Base-by-base conservation (phyloP, 1,139 yeast species). In the Schizosaccharomyces versatilis region DNA sequence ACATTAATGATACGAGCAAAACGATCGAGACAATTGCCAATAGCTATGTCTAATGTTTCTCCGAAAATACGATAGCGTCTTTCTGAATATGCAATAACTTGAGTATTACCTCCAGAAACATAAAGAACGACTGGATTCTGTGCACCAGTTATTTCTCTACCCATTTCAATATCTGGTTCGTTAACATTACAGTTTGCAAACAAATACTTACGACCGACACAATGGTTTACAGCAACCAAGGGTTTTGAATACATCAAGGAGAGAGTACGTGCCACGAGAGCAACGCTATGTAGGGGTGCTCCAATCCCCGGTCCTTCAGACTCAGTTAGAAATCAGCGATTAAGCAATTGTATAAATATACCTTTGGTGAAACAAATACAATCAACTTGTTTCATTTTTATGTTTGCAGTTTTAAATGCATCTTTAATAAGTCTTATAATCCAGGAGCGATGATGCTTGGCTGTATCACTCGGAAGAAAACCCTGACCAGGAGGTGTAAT, bases 261-360 rank as follows among this genome's bases (percentile, higher is more conserved):
- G 52, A 88, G 69, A 0, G 96, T 80, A 63, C 99, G 73, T 1
- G 98, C 98, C 0, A 94, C 94, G 51, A 90, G 73, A 1, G 83
- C 97, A 44, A 86, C 96, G 59, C 93, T 79, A 62, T 90, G 95
- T 57, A 90, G 70, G 0, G 98, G 99, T 0, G 97, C 97, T 2
- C 98, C 99, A 98, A 90, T 93, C 1, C 99, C 99, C 0, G 98
- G 98, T 3, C 98, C 99, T 67, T 84, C 94, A 1, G 97, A 90
- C 12, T 40, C 10, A 24, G 52, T 14, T 5, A 51, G 19, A 24
- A 10, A 10, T 10, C 8, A 19, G 8, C 1, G 12, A 19, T 12
- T 24, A 9, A 17, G 53, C 19, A 8, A 32, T 12, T 41, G 9
- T 7, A 6, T 14, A 7, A 41, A 12, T 15, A 5, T 55, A 36